These are phyloP conservation scores for Fusarium temperatum DNA, from an alignment of 2,329 filamentous ascomycete genomes.

Conservation along the genomic window DNA sequence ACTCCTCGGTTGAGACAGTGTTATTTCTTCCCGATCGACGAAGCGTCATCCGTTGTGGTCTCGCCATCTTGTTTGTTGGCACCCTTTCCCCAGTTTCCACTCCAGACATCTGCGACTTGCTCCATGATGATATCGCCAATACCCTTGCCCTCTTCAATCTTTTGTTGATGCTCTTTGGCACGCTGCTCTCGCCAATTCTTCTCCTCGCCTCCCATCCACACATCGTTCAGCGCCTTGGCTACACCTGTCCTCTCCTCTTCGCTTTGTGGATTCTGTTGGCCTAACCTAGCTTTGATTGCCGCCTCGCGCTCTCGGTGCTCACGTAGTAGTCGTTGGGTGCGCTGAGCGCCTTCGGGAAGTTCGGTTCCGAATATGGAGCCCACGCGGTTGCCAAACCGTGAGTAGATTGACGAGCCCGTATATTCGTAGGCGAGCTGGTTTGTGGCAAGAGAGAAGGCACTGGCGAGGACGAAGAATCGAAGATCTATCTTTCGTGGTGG, in stretches of 20 bases:
- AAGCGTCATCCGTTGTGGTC: slow-evolving; percentile 14
- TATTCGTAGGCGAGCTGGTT: slow-evolving; percentile 66
- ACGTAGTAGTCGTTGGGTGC: slow-evolving; percentile 57
- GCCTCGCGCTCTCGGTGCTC: slow-evolving; percentile 56
- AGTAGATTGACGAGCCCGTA: slow-evolving; percentile 62
- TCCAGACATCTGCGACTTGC: slow-evolving; percentile 65
- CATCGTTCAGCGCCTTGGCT: slow-evolving; percentile 52
- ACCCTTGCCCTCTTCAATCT: slow-evolving; percentile 64
- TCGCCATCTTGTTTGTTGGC: slow-evolving; percentile 43
- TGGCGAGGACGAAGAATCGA: slow-evolving; percentile 60
- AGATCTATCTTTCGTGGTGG: slow-evolving; percentile 62
- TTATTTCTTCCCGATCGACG: slow-evolving; percentile 37
- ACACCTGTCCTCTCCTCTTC: slow-evolving; percentile 46
- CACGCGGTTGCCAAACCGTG: slow-evolving; percentile 57
- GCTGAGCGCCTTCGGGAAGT: slow-evolving; percentile 65
- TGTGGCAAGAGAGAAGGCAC: slow-evolving; percentile 61
- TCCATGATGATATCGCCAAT: slow-evolving; percentile 65
- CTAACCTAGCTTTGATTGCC: slow-evolving; percentile 37
- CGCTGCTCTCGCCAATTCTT: slow-evolving; percentile 64
- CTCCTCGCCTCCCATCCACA: slow-evolving; percentile 69
- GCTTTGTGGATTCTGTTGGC: slow-evolving; percentile 15
- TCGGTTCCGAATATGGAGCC: slow-evolving; percentile 58
- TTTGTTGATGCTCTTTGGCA: slow-evolving; percentile 60
- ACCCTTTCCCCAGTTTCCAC: slow-evolving; percentile 48
- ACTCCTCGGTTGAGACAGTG: slow-evolving; percentile 22